A percentile compares a stretch with the other conserved stretches of the same genome.
Conservation (phyloP, 345 rosid species). For the Turnera subulata region DNA sequence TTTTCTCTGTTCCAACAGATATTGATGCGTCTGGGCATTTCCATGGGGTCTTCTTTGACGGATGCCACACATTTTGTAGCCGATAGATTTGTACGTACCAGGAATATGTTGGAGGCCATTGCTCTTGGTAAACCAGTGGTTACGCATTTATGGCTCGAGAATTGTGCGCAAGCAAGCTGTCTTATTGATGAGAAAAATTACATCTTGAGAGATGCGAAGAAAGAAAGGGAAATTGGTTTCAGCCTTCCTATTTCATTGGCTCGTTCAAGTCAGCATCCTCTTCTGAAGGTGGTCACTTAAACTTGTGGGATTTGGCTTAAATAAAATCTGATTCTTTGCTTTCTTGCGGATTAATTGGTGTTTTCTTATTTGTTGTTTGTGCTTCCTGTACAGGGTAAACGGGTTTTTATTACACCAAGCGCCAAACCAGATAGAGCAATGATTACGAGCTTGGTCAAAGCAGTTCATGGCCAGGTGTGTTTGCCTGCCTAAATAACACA, state of each 20-base stretch:
- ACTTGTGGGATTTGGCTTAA: not conserved
- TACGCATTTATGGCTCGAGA: slow-evolving; percentile 71
- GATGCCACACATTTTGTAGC: slow-evolving; percentile 78
- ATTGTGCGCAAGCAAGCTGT: slow-evolving; percentile 55
- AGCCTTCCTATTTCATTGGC: slow-evolving; percentile 53
- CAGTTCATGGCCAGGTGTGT: slow-evolving; percentile 62
- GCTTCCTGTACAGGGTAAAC: slow-evolving; percentile 38
- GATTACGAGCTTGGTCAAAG: slow-evolving; percentile 52
- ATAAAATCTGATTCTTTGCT: slow-evolving; percentile 6
- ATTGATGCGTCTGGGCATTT: slow-evolving; percentile 48
- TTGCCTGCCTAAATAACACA: not conserved
- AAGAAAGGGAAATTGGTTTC: slow-evolving; percentile 68
- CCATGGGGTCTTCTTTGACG: slow-evolving; percentile 42
- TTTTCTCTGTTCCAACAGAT: slow-evolving; percentile 38
- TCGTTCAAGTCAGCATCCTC: slow-evolving; percentile 50
- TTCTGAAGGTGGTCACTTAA: slow-evolving; percentile 50
- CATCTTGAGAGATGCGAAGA: slow-evolving; percentile 59
- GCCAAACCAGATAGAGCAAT: slow-evolving; percentile 50
- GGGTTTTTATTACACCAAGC: slow-evolving; percentile 55
- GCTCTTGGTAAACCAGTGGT: slow-evolving; percentile 73
- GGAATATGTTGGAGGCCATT: slow-evolving; percentile 80
- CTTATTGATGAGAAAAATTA: slow-evolving; percentile 68
- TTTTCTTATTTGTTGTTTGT: slow-evolving; percentile 12
- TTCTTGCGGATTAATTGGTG: not conserved
- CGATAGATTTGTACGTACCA: slow-evolving; percentile 60